Percentiles rank a stretch among this genome's conserved stretches.
These are phyloP conservation scores for Mrakiaceae sp. DNA, from an alignment of 1,284 basidiomycete genomes.

Conservation along the genomic window DNA sequence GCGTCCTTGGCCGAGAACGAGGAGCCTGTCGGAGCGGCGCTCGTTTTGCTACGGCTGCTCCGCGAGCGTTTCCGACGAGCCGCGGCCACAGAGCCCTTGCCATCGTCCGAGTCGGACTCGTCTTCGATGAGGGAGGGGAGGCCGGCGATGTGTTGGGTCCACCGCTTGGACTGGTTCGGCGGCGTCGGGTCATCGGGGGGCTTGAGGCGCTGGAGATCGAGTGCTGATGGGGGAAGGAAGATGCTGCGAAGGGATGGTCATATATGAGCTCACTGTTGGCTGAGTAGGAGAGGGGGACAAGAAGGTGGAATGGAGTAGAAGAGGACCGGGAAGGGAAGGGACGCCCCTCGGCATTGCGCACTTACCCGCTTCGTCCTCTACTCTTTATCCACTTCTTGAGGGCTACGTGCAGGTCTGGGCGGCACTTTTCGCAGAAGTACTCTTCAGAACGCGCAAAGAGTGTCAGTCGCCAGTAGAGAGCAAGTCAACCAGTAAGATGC, in stretches of 20 bases:
- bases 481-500: background rate
- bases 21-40: background rate
- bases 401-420: constrained; percentile 71
- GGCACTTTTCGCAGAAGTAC: constrained; percentile 88
- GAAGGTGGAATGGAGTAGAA: no score
- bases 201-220: constrained; percentile 27
- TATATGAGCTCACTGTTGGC: no score
- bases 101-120: background rate
- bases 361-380: constrained; percentile 29
- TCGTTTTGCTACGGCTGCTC: background rate
- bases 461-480: background rate
- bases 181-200: constrained; percentile 25
- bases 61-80: background rate
- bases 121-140: constrained; percentile 2
- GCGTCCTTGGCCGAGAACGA: background rate
- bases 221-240: constrained; percentile 30
- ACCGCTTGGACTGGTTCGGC: constrained; percentile 35
- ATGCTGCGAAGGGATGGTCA: constrained; percentile 1
- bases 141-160: constrained; percentile 23
- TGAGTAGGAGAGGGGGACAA: no score
- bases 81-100: background rate
- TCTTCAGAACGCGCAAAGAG: constrained; percentile 24
- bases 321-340: constrained; percentile 11
- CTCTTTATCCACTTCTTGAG: constrained; percentile 51
- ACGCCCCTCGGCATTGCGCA: constrained; percentile 15